Conservation (phyloP, 164 flowering plant species). For the Vitis amurensis region DNA sequence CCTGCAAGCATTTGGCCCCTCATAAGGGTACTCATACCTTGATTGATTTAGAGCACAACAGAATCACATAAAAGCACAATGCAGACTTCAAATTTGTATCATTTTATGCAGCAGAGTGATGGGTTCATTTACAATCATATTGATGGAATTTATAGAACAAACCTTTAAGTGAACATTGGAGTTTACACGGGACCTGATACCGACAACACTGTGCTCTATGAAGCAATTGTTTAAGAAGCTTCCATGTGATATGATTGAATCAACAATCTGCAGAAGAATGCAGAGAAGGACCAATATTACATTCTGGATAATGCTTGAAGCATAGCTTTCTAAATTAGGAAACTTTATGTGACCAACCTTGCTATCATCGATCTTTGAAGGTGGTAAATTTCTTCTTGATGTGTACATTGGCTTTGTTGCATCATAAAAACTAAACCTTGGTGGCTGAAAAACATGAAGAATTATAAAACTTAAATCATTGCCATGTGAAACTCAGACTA, state of each 20-base stretch:
- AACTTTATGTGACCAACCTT: conserved; percentile 49
- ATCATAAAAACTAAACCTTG: conserved; percentile 90
- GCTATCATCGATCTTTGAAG: conserved; percentile 75
- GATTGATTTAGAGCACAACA: background rate
- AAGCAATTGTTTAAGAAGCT: conserved; percentile 69
- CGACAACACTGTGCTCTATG: conserved; percentile 88
- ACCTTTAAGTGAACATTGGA: conserved; percentile 81
- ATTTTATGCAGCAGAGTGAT: background rate
- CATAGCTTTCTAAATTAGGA: no score
- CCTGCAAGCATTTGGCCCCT: conserved; percentile 45
- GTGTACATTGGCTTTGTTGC: conserved; percentile 89
- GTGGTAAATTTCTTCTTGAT: conserved; percentile 92
- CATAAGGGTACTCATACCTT: background rate
- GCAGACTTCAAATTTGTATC: background rate
- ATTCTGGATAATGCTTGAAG: background rate
- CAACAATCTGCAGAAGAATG: conserved; percentile 62
- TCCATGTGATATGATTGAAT: conserved; percentile 94
- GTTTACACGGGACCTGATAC: conserved; percentile 81
- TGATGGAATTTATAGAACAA: conserved; percentile 4
- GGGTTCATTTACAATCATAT: background rate
- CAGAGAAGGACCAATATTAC: background rate
- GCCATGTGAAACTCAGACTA: background rate
- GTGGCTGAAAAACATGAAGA: conserved; percentile 58
- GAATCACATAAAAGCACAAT: background rate
- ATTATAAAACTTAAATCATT: background rate